Evolutionary conservation across 2,329 filamentous ascomycete genomes (phyloP), one percentile per base, ranked within the genome.

Genomic region (Neonectria hederae): DNA sequence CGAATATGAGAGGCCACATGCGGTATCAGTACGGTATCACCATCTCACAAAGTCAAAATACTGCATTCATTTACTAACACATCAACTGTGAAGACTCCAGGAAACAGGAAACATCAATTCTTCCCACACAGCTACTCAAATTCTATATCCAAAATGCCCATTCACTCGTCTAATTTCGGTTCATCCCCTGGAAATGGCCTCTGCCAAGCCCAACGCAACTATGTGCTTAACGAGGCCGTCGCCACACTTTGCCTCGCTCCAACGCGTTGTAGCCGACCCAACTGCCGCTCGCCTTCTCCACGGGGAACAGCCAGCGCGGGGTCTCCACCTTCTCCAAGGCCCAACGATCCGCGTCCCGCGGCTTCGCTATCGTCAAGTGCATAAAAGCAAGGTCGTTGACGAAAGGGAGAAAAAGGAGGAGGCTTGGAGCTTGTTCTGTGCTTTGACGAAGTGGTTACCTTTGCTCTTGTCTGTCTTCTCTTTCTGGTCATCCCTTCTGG

Each of bases 201-300:
- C 46, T 8, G 26, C 46, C 46, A 32, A 51, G n/a, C 19, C 21
- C 38, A 5, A 14, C 35, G 7, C 8, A 14, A n/a, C 3, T 32
- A 51, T 51, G 48, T 51, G 28, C 13, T 21, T 51, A 51, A 32
- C 48, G 48, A 28, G 48, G 48, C 48, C 11, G n/a, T 30, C 24
- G 10, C 38, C 8, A 42, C 48, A 13, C 28, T 32, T 32, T n/a
- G 9, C 10, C n/a, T n/a, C n/a, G n/a, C n/a, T n/a, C n/a, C 26
- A n/a, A 19, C 48, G 17, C 30, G n/a, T 26, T n/a, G 38, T 4
- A 55, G 52, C 60, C 60, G 60, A 42, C 42, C 24, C 54, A 63
- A 63, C 55, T 63, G 55, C 61, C 61, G 61, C 61, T 40, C 26
- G n/a, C 10, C 22, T 45, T 55, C 55, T 55, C 61, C 55, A 63